Evolutionary conservation across 208 protist species (phyloP).

Genomic region (Wallacemonas sp.): DNA sequence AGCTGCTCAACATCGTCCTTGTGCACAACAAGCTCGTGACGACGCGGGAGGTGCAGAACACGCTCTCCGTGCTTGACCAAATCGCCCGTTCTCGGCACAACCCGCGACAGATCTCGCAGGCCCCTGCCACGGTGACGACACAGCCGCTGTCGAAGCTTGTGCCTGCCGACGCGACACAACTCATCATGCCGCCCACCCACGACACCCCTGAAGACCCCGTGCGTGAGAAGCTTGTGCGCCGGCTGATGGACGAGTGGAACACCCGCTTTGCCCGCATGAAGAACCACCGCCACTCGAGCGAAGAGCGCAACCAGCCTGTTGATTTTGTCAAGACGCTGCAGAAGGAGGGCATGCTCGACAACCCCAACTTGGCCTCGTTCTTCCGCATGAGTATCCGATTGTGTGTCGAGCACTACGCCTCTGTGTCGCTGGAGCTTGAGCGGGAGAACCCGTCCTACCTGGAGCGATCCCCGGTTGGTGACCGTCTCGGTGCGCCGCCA

Average conservation of each 20-base stretch:
- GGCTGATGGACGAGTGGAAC: constrained; percentile 88
- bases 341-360: constrained; percentile 82
- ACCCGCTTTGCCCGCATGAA: constrained; percentile 35
- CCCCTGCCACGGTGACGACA: constrained; percentile 41
- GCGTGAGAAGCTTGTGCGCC: constrained; percentile 30
- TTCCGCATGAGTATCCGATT: constrained; percentile 81
- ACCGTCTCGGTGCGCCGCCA: constrained; percentile 64
- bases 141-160: constrained; percentile 60
- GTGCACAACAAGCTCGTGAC: constrained; percentile 76
- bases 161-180: constrained; percentile 34
- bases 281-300: constrained; percentile 32
- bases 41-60: constrained; percentile 61
- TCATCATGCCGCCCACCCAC: constrained; percentile 51
- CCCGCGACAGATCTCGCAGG: constrained; percentile 17
- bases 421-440: constrained; percentile 71
- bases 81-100: constrained; percentile 49
- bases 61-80: constrained; percentile 70
- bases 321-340: constrained; percentile 84
- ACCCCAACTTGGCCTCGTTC: constrained; percentile 74
- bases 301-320: constrained; percentile 55
- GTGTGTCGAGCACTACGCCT: constrained; percentile 91
- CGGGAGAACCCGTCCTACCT: constrained; percentile 35
- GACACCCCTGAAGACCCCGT: constrained; percentile 46
- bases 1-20: constrained; percentile 72
- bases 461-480: constrained; percentile 16